Conservation (phyloP, 2,329 filamentous ascomycete genomes). For the Xylaria multiplex region DNA sequence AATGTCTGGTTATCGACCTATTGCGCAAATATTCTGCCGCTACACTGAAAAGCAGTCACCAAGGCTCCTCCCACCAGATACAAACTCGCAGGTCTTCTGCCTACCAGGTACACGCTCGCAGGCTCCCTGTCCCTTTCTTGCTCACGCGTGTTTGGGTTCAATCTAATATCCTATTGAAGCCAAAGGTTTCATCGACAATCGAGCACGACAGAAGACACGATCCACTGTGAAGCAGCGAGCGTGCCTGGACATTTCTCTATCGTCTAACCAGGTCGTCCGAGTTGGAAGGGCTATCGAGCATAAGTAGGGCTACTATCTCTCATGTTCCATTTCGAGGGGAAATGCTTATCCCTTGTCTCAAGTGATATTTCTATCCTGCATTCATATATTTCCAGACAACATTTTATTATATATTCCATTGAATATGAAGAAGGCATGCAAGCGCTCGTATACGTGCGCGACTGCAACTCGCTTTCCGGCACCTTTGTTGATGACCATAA, state of each 20-base stretch:
- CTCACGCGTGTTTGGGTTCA: background rate
- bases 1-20: constrained; percentile 16
- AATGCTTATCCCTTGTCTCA: constrained; percentile 10
- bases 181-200: constrained; percentile 22
- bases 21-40: constrained; percentile 35
- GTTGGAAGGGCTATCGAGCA: constrained; percentile 37
- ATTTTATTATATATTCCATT: constrained; percentile 66
- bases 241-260: constrained; percentile 37
- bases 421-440: constrained; percentile 56
- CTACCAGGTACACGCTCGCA: constrained; percentile 18
- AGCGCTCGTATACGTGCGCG: constrained; percentile 64
- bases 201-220: background rate
- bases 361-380: constrained; percentile 56
- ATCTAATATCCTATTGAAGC: constrained; percentile 20
- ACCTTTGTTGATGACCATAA: constrained; percentile 61
- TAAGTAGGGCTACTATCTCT: constrained; percentile 34
- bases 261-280: constrained; percentile 27
- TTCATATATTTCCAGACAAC: constrained; percentile 59
- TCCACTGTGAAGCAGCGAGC: background rate
- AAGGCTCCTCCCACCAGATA: constrained; percentile 21
- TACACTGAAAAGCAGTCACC: constrained; percentile 17
- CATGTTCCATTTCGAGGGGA: background rate
- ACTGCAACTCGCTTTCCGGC: constrained; percentile 64
- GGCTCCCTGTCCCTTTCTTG: background rate
- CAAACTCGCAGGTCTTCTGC: background rate